These are phyloP conservation scores for Besnoitia besnoiti DNA, from an alignment of 169 alveolate genomes.

Conservation along the genomic window DNA sequence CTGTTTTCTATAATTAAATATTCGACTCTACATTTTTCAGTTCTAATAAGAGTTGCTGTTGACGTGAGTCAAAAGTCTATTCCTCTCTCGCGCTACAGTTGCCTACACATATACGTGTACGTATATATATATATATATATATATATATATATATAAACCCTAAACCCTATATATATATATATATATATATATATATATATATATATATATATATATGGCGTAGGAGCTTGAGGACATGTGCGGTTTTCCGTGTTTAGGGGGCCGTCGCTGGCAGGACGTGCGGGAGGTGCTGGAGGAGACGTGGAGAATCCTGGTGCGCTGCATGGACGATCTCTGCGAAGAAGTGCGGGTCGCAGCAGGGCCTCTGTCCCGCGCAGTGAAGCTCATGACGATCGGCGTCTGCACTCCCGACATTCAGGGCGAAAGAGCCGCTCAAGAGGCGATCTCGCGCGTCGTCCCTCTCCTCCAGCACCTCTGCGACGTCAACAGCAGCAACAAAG, in stretches of 20 bases:
- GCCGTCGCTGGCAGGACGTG: not conserved
- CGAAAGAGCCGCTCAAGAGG: not conserved
- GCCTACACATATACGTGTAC: not conserved
- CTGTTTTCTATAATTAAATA: too few species aligned
- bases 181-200: not conserved
- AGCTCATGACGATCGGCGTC: slow-evolving; percentile 3
- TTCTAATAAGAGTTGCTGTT: too few species aligned
- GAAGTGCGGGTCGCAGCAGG: slow-evolving; percentile 3
- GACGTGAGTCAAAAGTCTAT: not conserved
- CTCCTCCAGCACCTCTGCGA: slow-evolving; percentile 28
- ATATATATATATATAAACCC: not conserved
- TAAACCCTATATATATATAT: not conserved
- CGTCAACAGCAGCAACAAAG: slow-evolving; percentile 21
- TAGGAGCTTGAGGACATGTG: not conserved
- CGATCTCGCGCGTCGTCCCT: not conserved
- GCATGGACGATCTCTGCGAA: slow-evolving; percentile 17
- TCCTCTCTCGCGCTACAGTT: not conserved
- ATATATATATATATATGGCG: not conserved
- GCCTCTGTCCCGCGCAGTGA: slow-evolving; percentile 17
- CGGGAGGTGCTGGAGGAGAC: not conserved
- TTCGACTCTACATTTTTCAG: too few species aligned
- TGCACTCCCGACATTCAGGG: slow-evolving; percentile 37
- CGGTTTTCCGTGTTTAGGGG: not conserved
- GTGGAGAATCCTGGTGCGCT: not conserved
- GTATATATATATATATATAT: not conserved